phyloP scores from a whole-genome alignment of 2,329 filamentous ascomycete genomes.

The Coniella lustricola region DNA sequence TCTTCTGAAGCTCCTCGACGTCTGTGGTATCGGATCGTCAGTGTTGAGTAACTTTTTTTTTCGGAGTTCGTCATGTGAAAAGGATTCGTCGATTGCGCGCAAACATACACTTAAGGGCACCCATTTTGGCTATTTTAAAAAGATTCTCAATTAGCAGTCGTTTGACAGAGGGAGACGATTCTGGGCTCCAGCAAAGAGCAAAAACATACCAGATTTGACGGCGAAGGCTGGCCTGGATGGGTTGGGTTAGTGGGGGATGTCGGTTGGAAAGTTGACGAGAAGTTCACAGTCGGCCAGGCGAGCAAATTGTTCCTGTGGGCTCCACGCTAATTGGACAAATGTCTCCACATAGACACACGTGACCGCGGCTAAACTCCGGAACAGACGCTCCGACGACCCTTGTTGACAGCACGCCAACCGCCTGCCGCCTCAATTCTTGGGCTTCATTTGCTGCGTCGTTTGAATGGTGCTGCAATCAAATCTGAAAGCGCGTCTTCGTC shows the following conservation, averaged over 20 bases:
- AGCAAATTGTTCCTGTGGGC: constrained; percentile 5
- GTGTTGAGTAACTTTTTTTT: background rate
- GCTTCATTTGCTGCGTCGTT: too few species aligned
- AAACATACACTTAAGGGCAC: constrained; percentile 79
- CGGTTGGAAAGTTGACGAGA: constrained; percentile 7
- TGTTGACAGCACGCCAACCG: too few species aligned
- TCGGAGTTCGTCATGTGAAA: constrained; percentile 6
- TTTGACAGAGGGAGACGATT: background rate
- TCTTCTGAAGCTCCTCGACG: constrained; percentile 99
- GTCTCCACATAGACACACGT: background rate
- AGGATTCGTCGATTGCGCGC: background rate
- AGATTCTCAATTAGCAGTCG: constrained; percentile 20
- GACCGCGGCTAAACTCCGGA: background rate
- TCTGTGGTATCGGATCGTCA: constrained; percentile 29
- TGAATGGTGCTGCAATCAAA: too few species aligned
- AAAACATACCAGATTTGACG: constrained; percentile 11
- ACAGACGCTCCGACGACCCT: background rate
- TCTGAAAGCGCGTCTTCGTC: too few species aligned
- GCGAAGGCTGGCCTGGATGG: constrained; percentile 14
- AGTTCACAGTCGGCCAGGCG: constrained; percentile 7
- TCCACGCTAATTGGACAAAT: constrained; percentile 5
- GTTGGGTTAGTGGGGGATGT: constrained; percentile 1
- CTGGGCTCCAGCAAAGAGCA: background rate
- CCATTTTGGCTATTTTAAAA: constrained; percentile 64
- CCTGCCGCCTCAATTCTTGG: too few species aligned